Percentiles rank a stretch among this genome's conserved stretches.
Evolutionary conservation across 225 moss, liverwort and hornwort genomes (phyloP).

Genomic region (Lunularia cruciata): DNA sequence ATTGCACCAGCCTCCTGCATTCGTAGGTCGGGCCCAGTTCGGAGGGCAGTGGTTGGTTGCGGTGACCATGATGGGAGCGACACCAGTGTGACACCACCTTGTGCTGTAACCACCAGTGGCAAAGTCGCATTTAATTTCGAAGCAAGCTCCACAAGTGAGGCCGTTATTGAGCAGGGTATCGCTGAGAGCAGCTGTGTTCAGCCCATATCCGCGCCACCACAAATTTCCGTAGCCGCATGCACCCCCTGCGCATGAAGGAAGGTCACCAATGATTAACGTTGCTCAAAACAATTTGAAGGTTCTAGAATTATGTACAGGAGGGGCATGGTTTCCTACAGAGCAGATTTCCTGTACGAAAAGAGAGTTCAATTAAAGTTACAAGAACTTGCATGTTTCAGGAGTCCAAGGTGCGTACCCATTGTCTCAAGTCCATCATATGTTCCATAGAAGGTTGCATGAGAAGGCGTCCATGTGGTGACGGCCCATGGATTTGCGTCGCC

Average conservation of each 20-base stretch:
- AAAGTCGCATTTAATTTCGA: conserved; percentile 20
- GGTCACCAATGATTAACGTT: neutral
- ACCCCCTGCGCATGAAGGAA: conserved; percentile 18
- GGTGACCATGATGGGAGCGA: conserved; percentile 23
- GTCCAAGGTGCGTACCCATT: conserved; percentile 15
- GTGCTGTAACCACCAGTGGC: neutral
- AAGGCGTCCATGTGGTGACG: conserved; percentile 6
- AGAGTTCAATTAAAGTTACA: neutral
- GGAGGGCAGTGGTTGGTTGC: conserved; percentile 41
- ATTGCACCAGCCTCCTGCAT: conserved; percentile 45
- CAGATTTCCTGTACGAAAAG: neutral
- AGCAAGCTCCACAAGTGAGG: conserved; percentile 33
- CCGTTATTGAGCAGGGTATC: conserved; percentile 23
- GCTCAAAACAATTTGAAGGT: neutral
- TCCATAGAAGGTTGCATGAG: conserved; percentile 30
- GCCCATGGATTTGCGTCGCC: conserved; percentile 14
- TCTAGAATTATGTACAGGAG: neutral
- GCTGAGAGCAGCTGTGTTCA: conserved; percentile 30
- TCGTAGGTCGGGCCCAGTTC: conserved; percentile 28
- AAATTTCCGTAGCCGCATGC: conserved; percentile 32
- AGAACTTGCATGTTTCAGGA: neutral
- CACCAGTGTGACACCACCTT: conserved; percentile 19
- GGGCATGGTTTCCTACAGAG: neutral
- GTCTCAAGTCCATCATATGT: neutral
- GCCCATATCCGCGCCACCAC: conserved; percentile 23